These are phyloP conservation scores for Zymoseptoria crescenta DNA, from an alignment of 2,329 filamentous ascomycete genomes.

Conservation along the genomic window DNA sequence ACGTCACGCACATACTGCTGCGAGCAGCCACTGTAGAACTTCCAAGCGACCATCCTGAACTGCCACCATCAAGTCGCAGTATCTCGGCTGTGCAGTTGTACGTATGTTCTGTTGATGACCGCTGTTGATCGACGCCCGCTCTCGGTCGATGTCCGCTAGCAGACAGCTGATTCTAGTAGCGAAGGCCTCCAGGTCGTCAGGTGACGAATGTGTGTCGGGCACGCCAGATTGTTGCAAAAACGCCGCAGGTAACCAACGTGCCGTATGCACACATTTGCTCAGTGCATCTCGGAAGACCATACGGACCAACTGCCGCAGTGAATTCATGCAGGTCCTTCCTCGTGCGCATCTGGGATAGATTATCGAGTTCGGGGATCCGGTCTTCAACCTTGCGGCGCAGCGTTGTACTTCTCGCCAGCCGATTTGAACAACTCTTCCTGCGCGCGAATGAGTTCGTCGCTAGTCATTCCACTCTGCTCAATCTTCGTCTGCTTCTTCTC, in stretches of 20 bases:
- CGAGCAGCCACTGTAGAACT: background rate
- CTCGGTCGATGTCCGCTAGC: too few relatives aligned
- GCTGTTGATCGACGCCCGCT: too few relatives aligned
- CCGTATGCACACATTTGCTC: too few relatives aligned
- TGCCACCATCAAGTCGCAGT: background rate
- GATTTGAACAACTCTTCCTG: conserved; percentile 88
- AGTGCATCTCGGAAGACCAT: too few relatives aligned
- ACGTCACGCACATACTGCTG: background rate
- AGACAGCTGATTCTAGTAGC: too few relatives aligned
- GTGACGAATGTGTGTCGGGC: too few relatives aligned
- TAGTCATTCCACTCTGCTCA: conserved; percentile 82
- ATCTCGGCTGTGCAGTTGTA: background rate
- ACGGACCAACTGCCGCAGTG: background rate
- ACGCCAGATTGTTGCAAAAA: too few relatives aligned
- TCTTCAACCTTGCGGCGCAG: conserved; percentile 6
- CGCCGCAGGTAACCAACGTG: too few relatives aligned
- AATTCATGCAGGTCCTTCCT: background rate
- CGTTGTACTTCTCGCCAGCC: conserved; percentile 64
- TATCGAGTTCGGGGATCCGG: background rate
- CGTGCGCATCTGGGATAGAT: background rate
- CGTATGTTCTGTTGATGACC: background rate
- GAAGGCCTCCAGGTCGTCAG: too few relatives aligned
- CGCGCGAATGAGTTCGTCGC: conserved; percentile 80
- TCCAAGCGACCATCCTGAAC: background rate
- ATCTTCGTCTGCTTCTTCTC: conserved; percentile 98